These are phyloP conservation scores for Hypomontagnella monticulosa DNA, from an alignment of 495 filamentous ascomycete species.

Conservation along the genomic window DNA sequence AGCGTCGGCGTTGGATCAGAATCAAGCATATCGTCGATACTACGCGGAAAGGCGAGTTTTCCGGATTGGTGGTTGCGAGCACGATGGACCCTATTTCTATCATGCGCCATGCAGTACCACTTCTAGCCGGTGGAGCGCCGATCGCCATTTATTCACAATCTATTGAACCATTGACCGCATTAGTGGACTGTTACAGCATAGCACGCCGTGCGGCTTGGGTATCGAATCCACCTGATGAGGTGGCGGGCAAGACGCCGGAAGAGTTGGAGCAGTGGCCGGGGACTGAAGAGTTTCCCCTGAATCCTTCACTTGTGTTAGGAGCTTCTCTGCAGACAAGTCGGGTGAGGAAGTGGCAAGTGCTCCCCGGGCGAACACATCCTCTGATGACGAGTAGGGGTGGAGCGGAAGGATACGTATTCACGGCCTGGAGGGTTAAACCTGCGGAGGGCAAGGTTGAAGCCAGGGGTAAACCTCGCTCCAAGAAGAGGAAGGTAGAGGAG, in stretches of 20 bases:
- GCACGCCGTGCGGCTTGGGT: slow-evolving; percentile 77
- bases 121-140: slow-evolving; percentile 82
- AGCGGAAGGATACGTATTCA: slow-evolving; percentile 90
- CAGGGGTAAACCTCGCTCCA: slow-evolving; percentile 75
- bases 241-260: slow-evolving; percentile 47
- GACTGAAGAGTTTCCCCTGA: slow-evolving; percentile 77
- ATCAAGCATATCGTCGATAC: slow-evolving; percentile 73
- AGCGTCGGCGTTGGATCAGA: slow-evolving; percentile 81
- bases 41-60: slow-evolving; percentile 77
- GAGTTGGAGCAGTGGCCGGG: slow-evolving; percentile 61
- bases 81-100: slow-evolving; percentile 82
- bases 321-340: slow-evolving; percentile 81
- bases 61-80: slow-evolving; percentile 82
- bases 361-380: slow-evolving; percentile 92
- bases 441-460: slow-evolving; percentile 80
- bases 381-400: slow-evolving; percentile 89
- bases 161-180: slow-evolving; percentile 75
- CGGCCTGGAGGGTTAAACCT: slow-evolving; percentile 81
- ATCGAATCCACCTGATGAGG: slow-evolving; percentile 48
- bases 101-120: slow-evolving; percentile 74
- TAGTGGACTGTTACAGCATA: slow-evolving; percentile 84
- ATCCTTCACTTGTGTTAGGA: slow-evolving; percentile 83
- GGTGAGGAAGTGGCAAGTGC: slow-evolving; percentile 83
- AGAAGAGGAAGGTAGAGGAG: slow-evolving; percentile 62
- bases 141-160: slow-evolving; percentile 85